Conservation (phyloP, 169 alveolate species). For the Plasmodium billcollinsi region DNA sequence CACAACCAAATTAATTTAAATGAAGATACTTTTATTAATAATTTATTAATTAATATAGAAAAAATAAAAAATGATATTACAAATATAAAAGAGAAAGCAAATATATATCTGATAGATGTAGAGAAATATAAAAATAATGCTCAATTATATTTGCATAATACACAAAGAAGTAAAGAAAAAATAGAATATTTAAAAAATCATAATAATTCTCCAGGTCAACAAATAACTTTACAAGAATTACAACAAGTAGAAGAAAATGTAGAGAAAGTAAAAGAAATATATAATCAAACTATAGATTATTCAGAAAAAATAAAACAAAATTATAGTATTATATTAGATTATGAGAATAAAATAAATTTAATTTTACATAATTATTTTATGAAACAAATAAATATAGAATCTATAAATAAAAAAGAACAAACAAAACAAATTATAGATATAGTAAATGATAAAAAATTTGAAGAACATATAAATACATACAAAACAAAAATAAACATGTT, state of each 20-base stretch:
- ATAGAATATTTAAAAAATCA: conserved; percentile 7
- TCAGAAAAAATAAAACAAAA: neutral
- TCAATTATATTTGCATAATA: neutral
- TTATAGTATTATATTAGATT: neutral
- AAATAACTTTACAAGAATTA: neutral
- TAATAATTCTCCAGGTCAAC: neutral
- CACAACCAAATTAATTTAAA: no score
- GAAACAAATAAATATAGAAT: neutral
- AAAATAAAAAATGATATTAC: no score
- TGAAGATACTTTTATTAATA: no score
- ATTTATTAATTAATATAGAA: no score
- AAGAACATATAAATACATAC: no score
- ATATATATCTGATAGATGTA: neutral
- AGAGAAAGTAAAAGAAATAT: neutral
- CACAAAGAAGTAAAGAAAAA: neutral
- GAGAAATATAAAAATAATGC: neutral
- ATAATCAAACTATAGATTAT: neutral
- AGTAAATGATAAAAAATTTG: neutral
- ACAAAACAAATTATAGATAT: neutral
- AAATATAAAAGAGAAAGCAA: neutral
- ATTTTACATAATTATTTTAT: neutral
- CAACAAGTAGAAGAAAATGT: neutral
- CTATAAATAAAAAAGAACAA: neutral
- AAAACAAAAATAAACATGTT: neutral
- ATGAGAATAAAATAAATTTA: neutral